Evolutionary conservation across 768 basidiomycete genomes (phyloP), one percentile per base, ranked within the genome.

Genomic region (Tylopilus plumbeoviolaceoides): DNA sequence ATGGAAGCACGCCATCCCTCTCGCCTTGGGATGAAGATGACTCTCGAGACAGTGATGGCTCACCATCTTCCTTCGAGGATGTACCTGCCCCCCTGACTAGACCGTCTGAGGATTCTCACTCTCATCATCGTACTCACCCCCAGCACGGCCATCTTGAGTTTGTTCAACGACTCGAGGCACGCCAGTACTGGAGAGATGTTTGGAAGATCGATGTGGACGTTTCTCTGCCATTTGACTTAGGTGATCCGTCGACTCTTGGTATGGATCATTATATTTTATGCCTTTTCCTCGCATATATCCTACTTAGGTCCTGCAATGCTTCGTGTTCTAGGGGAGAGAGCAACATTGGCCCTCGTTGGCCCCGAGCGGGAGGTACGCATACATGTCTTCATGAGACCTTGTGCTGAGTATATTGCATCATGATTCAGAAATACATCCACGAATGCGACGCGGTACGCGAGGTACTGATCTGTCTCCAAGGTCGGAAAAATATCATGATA

Each of bases 391-490:
- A n/a, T 25, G 18, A 20, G 27, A 49, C 28, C 21, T 39, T 48
- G 15, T 27, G 1, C 25, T 20, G 17, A 51, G 1, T 8, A 28
- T 36, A 2, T 4, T 15, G 17, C 27, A 38, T 54, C 5, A 23
- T 23, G 23, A 23, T 23, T 3, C 59, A 90, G 87, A 80, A 66
- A 66, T 85, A 85, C 55, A 87, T 91, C 23, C 67, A 82, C 47
- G 91, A 92, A 68, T 77, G 82, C 46, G 84, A 91, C 57, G 83
- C 85, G 36, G 84, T 90, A 6, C 79, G 90, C 4, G 91, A 93
- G 60, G 73, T 90, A 3, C 72, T 91, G 12, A 85, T 89, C 66
- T 80, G 80, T 28, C 70, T 91, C 5, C 89, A 91, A 74, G 90
- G 91, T 0, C 76, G 78, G 48, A 77, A 74, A 44, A 89, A 84